These are phyloP conservation scores for Pyrus pyrifolia DNA, from an alignment of 306 rosid genomes.

Conservation along the genomic window DNA sequence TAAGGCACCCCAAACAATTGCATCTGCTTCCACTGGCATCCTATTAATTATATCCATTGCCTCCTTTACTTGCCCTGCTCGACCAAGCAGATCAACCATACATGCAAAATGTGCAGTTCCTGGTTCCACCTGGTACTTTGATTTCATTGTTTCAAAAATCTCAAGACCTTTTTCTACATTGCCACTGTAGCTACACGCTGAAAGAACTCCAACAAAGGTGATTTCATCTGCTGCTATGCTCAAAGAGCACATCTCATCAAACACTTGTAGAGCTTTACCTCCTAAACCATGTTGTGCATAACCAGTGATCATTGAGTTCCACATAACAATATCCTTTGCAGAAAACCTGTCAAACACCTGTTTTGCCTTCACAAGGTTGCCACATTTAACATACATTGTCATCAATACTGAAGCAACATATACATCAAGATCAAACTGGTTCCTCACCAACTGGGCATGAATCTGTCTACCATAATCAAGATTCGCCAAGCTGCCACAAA, in stretches of 20 bases:
- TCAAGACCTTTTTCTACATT: background rate
- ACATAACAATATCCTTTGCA: constrained; percentile 31
- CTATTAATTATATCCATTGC: constrained; percentile 32
- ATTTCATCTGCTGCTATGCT: background rate
- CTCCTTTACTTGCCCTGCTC: constrained; percentile 27
- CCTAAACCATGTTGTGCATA: constrained; percentile 27
- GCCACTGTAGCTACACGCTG: background rate
- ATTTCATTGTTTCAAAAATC: background rate
- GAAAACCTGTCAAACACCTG: background rate
- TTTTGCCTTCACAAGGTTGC: background rate
- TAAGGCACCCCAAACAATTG: constrained; percentile 36
- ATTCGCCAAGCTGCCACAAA: background rate
- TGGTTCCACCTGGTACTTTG: constrained; percentile 12
- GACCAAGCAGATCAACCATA: constrained; percentile 44
- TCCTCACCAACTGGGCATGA: background rate
- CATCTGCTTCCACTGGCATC: constrained; percentile 37
- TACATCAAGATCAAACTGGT: background rate
- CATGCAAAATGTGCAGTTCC: constrained; percentile 39
- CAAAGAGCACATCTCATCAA: background rate
- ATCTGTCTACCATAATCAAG: background rate
- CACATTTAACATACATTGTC: background rate
- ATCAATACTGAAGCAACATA: background rate
- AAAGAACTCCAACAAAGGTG: background rate
- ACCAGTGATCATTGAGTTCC: constrained; percentile 40
- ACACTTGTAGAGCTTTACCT: background rate